These are phyloP conservation scores for Fusarium caatingaense DNA, from an alignment of 2,329 filamentous ascomycete genomes.

Conservation along the genomic window DNA sequence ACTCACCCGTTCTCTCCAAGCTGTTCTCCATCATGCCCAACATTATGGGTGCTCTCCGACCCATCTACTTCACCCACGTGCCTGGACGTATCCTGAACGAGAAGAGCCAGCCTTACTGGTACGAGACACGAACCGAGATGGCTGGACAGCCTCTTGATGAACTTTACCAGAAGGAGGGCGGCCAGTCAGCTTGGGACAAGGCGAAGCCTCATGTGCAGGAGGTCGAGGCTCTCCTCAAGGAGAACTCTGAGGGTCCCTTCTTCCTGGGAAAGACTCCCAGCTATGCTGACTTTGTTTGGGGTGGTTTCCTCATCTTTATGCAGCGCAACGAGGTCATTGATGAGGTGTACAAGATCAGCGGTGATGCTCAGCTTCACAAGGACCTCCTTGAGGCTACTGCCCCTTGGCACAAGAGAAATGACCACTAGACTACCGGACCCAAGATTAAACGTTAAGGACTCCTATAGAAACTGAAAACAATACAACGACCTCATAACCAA, in stretches of 20 bases:
- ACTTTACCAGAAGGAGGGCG: conserved; percentile 59
- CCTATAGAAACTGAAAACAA: neutral
- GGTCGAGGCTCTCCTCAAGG: conserved; percentile 61
- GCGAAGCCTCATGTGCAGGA: conserved; percentile 53
- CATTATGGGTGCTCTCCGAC: conserved; percentile 49
- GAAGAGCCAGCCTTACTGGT: conserved; percentile 65
- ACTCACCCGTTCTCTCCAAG: conserved; percentile 61
- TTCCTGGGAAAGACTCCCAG: conserved; percentile 67
- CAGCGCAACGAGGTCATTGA: conserved; percentile 51
- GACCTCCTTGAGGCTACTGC: conserved; percentile 54
- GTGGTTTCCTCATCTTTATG: conserved; percentile 59
- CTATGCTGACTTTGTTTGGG: conserved; percentile 70
- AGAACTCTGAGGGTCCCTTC: conserved; percentile 68
- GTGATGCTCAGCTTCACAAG: conserved; percentile 54
- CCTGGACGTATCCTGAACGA: conserved; percentile 63
- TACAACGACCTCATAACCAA: neutral
- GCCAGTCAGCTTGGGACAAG: conserved; percentile 61
- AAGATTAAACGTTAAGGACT: neutral
- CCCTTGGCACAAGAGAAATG: conserved; percentile 56
- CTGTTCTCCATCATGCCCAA: conserved; percentile 56
- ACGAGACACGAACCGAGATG: conserved; percentile 59
- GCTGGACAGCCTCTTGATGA: conserved; percentile 66
- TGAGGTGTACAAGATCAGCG: conserved; percentile 52
- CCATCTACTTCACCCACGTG: conserved; percentile 61
- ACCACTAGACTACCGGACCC: conserved; percentile 44